phyloP scores from a whole-genome alignment of 1,284 basidiomycete species.

The Rhodotorula sp. region DNA sequence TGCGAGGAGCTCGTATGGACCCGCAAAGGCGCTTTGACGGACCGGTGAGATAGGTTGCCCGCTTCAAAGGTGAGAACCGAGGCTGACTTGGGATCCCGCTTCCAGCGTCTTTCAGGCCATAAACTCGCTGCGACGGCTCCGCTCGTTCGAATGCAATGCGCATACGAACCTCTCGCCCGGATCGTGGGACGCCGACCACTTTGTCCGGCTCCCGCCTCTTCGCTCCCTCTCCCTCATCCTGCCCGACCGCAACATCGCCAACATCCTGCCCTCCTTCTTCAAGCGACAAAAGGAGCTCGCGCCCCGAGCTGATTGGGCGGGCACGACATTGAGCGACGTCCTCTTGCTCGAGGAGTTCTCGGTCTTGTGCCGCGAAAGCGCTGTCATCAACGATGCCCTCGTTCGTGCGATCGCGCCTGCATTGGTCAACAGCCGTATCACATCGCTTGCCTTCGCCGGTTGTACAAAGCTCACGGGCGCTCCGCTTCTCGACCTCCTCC shows the following conservation, averaged over 20 bases:
- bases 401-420: constrained; percentile 4
- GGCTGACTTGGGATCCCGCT: no score
- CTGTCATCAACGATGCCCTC: constrained; percentile 30
- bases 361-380: constrained; percentile 35
- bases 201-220: constrained; percentile 23
- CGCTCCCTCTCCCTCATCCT: constrained; percentile 35
- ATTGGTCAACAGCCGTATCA: constrained; percentile 5
- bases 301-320: neutral
- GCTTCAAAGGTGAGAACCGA: neutral
- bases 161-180: constrained; percentile 38
- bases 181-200: constrained; percentile 26
- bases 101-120: constrained; percentile 31
- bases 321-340: neutral
- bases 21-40: constrained; percentile 32
- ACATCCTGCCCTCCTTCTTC: constrained; percentile 26
- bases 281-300: constrained; percentile 7
- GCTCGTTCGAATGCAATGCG: constrained; percentile 33
- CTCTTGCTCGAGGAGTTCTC: constrained; percentile 31
- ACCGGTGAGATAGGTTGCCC: constrained; percentile 5
- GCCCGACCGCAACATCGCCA: constrained; percentile 34
- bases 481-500: constrained; percentile 25
- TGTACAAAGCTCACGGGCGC: constrained; percentile 29
- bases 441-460: constrained; percentile 34
- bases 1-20: constrained; percentile 32
- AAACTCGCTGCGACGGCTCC: constrained; percentile 11